Conservation (phyloP, 2,329 filamentous ascomycete species). For the Fusarium sp. region DNA sequence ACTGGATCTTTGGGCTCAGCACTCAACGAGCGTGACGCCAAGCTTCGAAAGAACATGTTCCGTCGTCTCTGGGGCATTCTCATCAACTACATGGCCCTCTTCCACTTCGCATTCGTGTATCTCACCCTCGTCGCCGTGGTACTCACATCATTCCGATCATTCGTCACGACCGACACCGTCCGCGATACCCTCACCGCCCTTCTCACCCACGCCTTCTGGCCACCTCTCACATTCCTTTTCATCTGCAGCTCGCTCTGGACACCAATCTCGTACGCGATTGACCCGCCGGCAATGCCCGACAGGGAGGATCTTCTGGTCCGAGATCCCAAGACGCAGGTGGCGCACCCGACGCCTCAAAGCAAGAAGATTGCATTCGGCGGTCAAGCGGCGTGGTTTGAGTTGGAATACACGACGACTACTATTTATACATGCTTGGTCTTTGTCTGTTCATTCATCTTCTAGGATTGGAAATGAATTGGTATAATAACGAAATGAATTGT, state of each 20-base stretch:
- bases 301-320: constrained; percentile 66
- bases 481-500: constrained; percentile 42
- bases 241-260: constrained; percentile 67
- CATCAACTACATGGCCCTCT: constrained; percentile 65
- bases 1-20: constrained; percentile 67
- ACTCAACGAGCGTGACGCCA: constrained; percentile 68
- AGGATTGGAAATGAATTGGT: background rate
- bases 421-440: constrained; percentile 62
- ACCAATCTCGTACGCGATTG: constrained; percentile 69
- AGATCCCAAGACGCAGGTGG: constrained; percentile 65
- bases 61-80: constrained; percentile 65
- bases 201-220: constrained; percentile 71
- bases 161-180: constrained; percentile 52
- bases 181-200: constrained; percentile 61
- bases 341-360: constrained; percentile 60
- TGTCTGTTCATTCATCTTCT: constrained; percentile 52
- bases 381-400: constrained; percentile 66
- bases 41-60: constrained; percentile 62
- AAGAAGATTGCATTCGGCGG: constrained; percentile 67
- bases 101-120: constrained; percentile 67
- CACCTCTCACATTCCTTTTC: constrained; percentile 67
- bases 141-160: constrained; percentile 62
- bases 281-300: constrained; percentile 67
- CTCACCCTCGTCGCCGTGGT: constrained; percentile 62
- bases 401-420: constrained; percentile 64